Conservation (phyloP, 805 yeast genomes). For the Saccharomycodes ludwigii region DNA sequence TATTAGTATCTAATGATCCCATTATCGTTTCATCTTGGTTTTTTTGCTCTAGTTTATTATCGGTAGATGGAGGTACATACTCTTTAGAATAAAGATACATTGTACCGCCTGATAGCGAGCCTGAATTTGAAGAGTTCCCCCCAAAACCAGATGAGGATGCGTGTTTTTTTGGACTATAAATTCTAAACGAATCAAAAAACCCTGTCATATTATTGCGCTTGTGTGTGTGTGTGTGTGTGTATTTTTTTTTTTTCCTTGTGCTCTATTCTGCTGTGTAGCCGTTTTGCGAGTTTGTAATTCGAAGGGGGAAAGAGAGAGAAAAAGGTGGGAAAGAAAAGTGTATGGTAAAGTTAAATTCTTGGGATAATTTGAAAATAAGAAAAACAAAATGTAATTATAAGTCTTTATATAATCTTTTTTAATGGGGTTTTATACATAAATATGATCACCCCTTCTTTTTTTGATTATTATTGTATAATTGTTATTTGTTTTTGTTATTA, state of each 20-base stretch:
- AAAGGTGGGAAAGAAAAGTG: no score
- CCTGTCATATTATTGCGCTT: slow-evolving; percentile 9
- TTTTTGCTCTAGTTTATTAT: slow-evolving; percentile 3
- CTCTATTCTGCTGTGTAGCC: not conserved
- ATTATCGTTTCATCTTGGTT: slow-evolving; percentile 3
- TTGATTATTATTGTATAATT: no score
- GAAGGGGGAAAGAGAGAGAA: no score
- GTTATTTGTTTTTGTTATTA: no score
- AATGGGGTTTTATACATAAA: no score
- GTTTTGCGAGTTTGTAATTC: not conserved
- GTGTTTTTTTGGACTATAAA: slow-evolving; percentile 22
- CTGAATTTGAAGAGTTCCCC: slow-evolving; percentile 12
- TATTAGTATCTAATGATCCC: no score
- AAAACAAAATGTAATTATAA: no score
- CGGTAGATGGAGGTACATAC: slow-evolving; percentile 3
- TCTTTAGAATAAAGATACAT: slow-evolving; percentile 14
- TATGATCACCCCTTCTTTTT: no score
- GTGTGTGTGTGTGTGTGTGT: no score
- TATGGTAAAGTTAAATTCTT: no score
- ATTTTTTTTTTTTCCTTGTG: not conserved
- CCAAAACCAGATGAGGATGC: slow-evolving; percentile 11
- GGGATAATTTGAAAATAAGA: no score
- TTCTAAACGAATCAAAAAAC: slow-evolving; percentile 22
- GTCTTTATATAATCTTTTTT: no score
- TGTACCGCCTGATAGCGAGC: slow-evolving; percentile 13